These are phyloP conservation scores for Phytophthora colocasiae DNA, from an alignment of 352 stramenopile species.

Conservation along the genomic window DNA sequence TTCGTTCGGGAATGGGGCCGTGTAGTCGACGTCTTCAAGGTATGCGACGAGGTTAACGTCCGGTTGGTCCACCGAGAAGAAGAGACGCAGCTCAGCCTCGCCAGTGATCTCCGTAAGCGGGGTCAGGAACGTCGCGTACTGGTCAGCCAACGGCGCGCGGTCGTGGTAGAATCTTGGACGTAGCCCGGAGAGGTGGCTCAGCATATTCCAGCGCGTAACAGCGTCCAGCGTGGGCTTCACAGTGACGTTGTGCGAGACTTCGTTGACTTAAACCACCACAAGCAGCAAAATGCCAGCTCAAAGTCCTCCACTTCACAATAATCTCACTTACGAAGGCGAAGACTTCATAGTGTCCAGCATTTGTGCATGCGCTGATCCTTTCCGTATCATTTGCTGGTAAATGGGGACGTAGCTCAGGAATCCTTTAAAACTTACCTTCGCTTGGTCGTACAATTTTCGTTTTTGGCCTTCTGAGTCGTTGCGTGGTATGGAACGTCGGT, in stretches of 20 bases:
- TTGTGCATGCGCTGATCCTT: too few relatives aligned
- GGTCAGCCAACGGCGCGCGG: slow-evolving; percentile 52
- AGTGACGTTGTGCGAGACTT: slow-evolving; percentile 48
- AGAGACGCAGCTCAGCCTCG: slow-evolving; percentile 75
- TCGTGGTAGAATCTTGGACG: slow-evolving; percentile 85
- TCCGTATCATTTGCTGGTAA: too few relatives aligned
- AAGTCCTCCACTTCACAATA: too few relatives aligned
- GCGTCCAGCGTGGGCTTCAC: slow-evolving; percentile 54
- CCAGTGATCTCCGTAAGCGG: slow-evolving; percentile 74
- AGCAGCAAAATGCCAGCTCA: too few relatives aligned
- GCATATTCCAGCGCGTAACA: slow-evolving; percentile 77
- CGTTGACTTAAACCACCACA: too few relatives aligned
- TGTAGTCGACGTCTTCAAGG: slow-evolving; percentile 82
- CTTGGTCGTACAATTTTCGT: too few relatives aligned
- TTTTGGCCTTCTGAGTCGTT: too few relatives aligned
- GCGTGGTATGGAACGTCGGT: too few relatives aligned
- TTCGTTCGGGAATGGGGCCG: slow-evolving; percentile 75
- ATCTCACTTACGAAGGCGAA: too few relatives aligned
- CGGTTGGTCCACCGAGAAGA: slow-evolving; percentile 80
- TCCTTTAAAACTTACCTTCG: too few relatives aligned
- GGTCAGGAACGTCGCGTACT: slow-evolving; percentile 74
- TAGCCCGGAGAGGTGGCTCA: slow-evolving; percentile 75
- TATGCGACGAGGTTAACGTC: slow-evolving; percentile 76
- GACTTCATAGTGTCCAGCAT: too few relatives aligned
- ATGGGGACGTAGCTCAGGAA: too few relatives aligned